Percentiles rank a stretch among this genome's conserved stretches.
phyloP scores from a whole-genome alignment of 495 filamentous ascomycete species.

The Glonium stellatum region DNA sequence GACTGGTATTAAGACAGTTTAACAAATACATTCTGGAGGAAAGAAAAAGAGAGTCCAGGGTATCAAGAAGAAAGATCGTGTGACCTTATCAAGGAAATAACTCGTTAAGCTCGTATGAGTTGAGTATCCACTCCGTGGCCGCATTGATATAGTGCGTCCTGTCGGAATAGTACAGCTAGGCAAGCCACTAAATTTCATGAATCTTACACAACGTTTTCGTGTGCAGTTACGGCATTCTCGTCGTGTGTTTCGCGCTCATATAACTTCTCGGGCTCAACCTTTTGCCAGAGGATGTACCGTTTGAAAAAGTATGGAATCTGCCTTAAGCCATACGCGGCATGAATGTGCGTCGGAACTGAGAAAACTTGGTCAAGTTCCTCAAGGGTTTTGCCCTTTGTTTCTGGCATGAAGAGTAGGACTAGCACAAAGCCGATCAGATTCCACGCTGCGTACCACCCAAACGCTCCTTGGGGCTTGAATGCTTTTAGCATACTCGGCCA shows the following conservation, averaged over 20 bases:
- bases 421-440: conserved; percentile 51
- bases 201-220: conserved; percentile 15
- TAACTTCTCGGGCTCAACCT: conserved; percentile 34
- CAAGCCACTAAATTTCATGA: too few species aligned
- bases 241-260: conserved; percentile 20
- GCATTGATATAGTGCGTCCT: too few species aligned
- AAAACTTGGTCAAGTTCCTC: conserved; percentile 46
- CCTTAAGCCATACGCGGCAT: conserved; percentile 35
- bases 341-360: conserved; percentile 37
- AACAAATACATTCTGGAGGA: too few species aligned
- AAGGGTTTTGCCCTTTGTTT: conserved; percentile 43
- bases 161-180: too few species aligned
- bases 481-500: conserved; percentile 22
- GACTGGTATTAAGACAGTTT: too few species aligned
- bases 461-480: conserved; percentile 49
- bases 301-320: conserved; percentile 46
- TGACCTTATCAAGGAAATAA: too few species aligned
- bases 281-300: conserved; percentile 39
- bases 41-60: too few species aligned
- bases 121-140: too few species aligned
- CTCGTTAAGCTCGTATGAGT: too few species aligned
- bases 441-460: conserved; percentile 53
- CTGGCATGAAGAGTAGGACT: conserved; percentile 51
- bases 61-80: too few species aligned
- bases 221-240: conserved; percentile 7